These are phyloP conservation scores for Colletotrichum sp. DNA, from an alignment of 2,329 filamentous ascomycete genomes.

Conservation along the genomic window DNA sequence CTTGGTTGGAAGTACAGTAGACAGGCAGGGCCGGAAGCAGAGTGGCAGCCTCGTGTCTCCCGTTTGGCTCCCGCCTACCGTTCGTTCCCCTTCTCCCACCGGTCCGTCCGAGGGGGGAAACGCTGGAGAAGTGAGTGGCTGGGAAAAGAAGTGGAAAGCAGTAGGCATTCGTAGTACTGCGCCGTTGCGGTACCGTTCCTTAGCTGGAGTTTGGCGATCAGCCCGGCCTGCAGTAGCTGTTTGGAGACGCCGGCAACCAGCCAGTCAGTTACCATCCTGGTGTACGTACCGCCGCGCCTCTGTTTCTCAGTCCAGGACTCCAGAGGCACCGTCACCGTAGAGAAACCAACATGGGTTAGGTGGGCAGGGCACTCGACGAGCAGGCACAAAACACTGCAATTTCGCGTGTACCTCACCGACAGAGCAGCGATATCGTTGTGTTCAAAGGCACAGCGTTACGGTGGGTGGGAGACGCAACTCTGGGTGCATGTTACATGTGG, in stretches of 20 bases:
- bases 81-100: neutral
- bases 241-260: neutral
- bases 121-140: neutral
- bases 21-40: neutral
- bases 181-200: neutral
- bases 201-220: neutral
- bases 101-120: neutral
- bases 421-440: neutral
- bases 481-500: neutral
- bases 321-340: neutral
- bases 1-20: too few relatives aligned
- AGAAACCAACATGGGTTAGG: neutral
- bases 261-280: neutral
- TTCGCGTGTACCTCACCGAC: neutral
- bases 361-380: neutral
- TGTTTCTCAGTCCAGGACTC: neutral
- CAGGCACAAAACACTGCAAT: neutral
- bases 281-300: neutral
- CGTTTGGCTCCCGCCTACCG: neutral
- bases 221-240: neutral
- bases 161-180: neutral
- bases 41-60: neutral
- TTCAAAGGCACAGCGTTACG: neutral
- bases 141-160: neutral
- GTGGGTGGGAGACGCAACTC: neutral